These are phyloP conservation scores for Chrysosporium queenslandicum DNA, from an alignment of 2,329 filamentous ascomycete species.

Conservation along the genomic window DNA sequence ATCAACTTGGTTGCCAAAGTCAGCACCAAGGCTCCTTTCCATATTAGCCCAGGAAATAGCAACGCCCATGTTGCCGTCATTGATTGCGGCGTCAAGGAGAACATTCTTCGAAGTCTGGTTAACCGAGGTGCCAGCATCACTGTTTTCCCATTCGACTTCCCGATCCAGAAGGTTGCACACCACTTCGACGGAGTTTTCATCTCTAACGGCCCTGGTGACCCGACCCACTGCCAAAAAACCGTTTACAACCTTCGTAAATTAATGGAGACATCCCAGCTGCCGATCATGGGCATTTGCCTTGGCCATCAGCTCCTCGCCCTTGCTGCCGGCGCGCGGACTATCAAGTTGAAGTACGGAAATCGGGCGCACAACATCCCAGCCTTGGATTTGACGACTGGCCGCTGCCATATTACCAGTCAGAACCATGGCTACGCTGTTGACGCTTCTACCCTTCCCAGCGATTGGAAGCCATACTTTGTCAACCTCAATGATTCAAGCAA, in stretches of 20 bases:
- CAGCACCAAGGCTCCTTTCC: constrained; percentile 96
- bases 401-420: constrained; percentile 97
- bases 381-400: constrained; percentile 84
- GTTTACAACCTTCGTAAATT: constrained; percentile 84
- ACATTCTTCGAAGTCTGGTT: constrained; percentile 91
- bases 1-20: constrained; percentile 95
- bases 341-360: constrained; percentile 99
- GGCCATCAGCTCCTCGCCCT: constrained; percentile 93
- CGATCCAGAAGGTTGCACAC: constrained; percentile 94
- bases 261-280: constrained; percentile 82
- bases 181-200: constrained; percentile 99
- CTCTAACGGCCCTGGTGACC: constrained; percentile 96
- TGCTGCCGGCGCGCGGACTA: constrained; percentile 75
- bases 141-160: constrained; percentile 92
- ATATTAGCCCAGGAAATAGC: constrained; percentile 74
- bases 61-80: constrained; percentile 86
- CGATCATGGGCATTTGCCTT: constrained; percentile 95
- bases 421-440: constrained; percentile 98
- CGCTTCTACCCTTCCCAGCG: constrained; percentile 63
- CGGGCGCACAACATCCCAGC: constrained; percentile 97
- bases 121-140: constrained; percentile 85
- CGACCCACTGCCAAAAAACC: constrained; percentile 89
- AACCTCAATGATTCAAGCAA: constrained; percentile 97
- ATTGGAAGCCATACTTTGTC: constrained; percentile 97
- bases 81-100: constrained; percentile 99